Conservation (phyloP, 1,284 basidiomycete genomes). For the Leccinum insigne region DNA sequence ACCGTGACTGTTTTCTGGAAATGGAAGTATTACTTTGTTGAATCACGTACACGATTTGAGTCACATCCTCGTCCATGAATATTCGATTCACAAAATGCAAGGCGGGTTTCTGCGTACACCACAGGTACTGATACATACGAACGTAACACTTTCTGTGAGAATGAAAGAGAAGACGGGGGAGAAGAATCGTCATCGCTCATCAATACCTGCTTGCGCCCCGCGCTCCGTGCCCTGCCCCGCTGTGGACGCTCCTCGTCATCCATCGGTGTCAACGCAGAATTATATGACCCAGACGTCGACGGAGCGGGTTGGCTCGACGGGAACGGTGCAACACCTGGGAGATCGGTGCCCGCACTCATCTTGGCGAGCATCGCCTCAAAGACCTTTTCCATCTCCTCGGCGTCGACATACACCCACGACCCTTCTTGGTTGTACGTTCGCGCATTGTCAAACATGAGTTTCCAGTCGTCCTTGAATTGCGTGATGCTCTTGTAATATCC, state of each 20-base stretch:
- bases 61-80: too few relatives aligned
- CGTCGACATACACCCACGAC: slow-evolving; percentile 93
- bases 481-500: slow-evolving; percentile 77
- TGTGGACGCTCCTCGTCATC: slow-evolving; percentile 71
- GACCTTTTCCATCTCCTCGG: slow-evolving; percentile 88
- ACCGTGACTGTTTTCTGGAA: too few relatives aligned
- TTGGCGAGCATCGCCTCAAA: slow-evolving; percentile 68
- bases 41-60: too few relatives aligned
- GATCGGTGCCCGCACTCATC: slow-evolving; percentile 60
- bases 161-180: too few relatives aligned
- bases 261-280: slow-evolving; percentile 71
- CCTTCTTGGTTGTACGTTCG: slow-evolving; percentile 88
- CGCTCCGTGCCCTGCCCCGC: slow-evolving; percentile 49
- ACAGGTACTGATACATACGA: too few relatives aligned
- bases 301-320: slow-evolving; percentile 34
- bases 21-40: too few relatives aligned
- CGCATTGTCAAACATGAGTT: slow-evolving; percentile 92
- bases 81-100: too few relatives aligned
- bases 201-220: slow-evolving; percentile 59
- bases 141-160: too few relatives aligned
- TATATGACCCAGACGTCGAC: slow-evolving; percentile 53
- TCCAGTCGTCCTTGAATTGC: slow-evolving; percentile 80
- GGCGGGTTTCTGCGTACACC: too few relatives aligned
- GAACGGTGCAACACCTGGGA: slow-evolving; percentile 65
- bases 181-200: slow-evolving; percentile 68